Evolutionary conservation across 257 asterid species (phyloP).

Genomic region (Capsicum chinense): DNA sequence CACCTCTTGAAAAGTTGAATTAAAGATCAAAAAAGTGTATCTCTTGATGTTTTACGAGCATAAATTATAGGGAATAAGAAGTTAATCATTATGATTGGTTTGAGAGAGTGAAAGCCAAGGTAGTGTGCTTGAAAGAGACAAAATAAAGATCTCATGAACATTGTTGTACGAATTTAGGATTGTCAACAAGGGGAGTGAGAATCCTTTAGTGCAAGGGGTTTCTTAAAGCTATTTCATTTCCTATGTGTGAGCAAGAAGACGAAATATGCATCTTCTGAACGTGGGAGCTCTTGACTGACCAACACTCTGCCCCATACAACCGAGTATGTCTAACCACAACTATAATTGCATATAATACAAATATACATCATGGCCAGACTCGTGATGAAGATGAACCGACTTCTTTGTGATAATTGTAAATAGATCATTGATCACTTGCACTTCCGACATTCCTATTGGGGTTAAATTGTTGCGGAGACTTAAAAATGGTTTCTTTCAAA

Average conservation of each 20-base stretch:
- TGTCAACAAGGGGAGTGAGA: background rate
- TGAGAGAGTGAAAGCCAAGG: background rate
- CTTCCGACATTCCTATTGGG: background rate
- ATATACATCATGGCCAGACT: background rate
- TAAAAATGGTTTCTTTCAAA: background rate
- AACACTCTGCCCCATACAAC: no score
- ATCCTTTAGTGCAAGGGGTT: background rate
- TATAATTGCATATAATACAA: background rate
- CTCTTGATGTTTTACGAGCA: background rate
- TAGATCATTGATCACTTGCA: background rate
- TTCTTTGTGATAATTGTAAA: background rate
- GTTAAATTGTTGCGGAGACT: background rate
- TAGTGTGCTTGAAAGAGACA: background rate
- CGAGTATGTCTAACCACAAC: no score
- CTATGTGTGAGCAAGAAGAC: background rate
- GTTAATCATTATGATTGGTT: background rate
- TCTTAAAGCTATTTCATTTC: background rate
- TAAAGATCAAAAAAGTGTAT: background rate
- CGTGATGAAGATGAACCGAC: slow-evolving; percentile 3
- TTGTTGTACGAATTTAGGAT: background rate
- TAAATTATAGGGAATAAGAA: background rate
- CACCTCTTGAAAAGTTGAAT: background rate
- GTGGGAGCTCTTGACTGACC: no score
- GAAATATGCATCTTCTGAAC: no score
- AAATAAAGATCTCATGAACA: background rate